Base-by-base conservation (phyloP, 2,329 filamentous ascomycete species). In the Diaporthe sp. region DNA sequence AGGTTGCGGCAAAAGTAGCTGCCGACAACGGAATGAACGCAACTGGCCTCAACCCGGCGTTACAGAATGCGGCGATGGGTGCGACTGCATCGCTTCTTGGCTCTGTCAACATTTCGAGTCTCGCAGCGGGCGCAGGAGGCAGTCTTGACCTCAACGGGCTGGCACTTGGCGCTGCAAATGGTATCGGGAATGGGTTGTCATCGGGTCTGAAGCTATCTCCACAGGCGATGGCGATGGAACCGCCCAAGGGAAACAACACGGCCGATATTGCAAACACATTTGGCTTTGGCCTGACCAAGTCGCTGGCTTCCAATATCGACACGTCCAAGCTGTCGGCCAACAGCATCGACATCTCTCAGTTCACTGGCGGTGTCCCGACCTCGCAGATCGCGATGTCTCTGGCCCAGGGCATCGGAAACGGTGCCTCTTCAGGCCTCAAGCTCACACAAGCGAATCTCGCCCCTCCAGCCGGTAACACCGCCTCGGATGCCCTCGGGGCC, bases 51-150 rank as follows among this genome's bases (percentile, higher is more conserved):
- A 82, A 82, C 71, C 79, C 80, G 0, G 74, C 78, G 3, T 76
- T 83, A 60, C 78, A 82, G 69, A 82, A 80, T 64, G 76, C 80
- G 9, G 80, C 79, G 50, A 78, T 80, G 64, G 82, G 82, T 3
- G 75, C 81, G 2, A 76, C 79, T 1, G 77, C 80, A 0, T 79
- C 81, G 5, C 76, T 82, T 0, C 71, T 83, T 6, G 78, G 79
- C 19, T 69, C 81, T 4, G 58, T 81, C 38, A 76, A 80, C 70
- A 17, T 80, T 33, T 75, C 71, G 0, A 75, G 69, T 19, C 60
- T 79, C 13, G 52, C 71, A 6, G 68, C 70, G n/a, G 28, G 40
- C 33, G 35, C 57, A 1, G 76, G 75, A 60, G 28, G 77, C 6
- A 60, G 42, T 4, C 45, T 74, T 17, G 66, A 73, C 50, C 47